Evolutionary conservation across 2,329 filamentous ascomycete genomes (phyloP), one percentile per base, ranked within the genome.

Genomic region (Fusarium domesticum): DNA sequence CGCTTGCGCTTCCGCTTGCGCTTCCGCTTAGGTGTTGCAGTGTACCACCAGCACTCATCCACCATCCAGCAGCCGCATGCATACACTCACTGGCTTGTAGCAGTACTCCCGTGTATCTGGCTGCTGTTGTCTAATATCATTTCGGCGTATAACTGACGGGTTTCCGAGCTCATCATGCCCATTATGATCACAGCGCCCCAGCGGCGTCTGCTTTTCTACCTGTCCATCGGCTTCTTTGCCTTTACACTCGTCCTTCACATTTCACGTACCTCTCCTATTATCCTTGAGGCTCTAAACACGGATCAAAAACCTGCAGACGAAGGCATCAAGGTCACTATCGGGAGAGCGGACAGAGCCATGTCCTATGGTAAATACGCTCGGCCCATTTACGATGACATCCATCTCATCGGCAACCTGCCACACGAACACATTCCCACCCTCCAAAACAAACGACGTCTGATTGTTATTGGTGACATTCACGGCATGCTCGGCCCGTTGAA

Each of bases 381-480:
- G 17, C 73, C 72, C 18, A 54, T 51, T 6, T 61, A 74, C 51
- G 59, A 64, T 25, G 56, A 54, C 25, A 60, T 66, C 18, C 59
- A 53, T 8, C 56, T 66, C 37, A 50, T 65, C 28, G 60, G 58
- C 23, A 48, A 51, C 14, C 53, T 73, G 7, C 63, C 67, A 10
- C 42, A 48, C 8, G 39, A 60, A 31, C 42, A 62, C 35, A 47
- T 69, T 15, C 61, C 65, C 3, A 70, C 68, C 4, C 35, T 57
- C 18, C 45, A 63, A 16, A 68, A 71, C 30, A 58, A 70, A 17
- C 80, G 77, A 42, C 75, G 90, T 15, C 71, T 98, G 18, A 73
- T 97, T 25, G 75, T 97, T 48, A 75, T 97, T 25, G 92, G 93
- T 42, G 93, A 98, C 69, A 89, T 97, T 12, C 92, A 97, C 70